Base-by-base conservation (phyloP, 192 early-diverging fungal species). In the Kickxella alabastrina region DNA sequence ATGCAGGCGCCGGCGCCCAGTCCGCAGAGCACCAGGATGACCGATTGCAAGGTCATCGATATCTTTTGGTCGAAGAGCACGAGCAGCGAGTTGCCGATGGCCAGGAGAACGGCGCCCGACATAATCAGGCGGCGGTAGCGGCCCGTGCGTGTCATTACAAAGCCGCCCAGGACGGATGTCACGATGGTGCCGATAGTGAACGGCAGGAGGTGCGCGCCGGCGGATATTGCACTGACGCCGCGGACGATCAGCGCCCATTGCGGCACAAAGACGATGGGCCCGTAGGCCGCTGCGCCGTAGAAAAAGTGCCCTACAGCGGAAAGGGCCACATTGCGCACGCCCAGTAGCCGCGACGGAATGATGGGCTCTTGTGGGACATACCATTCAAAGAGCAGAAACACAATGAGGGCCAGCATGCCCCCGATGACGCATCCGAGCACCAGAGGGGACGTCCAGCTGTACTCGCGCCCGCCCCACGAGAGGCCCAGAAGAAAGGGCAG, bases 161-260 rank as follows among this genome's bases (percentile, higher is more conserved):
- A 71, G 6, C 93, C 93, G 15, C 79, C 78, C 0, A 22, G 15
- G 43, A 95, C 83, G 26, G 82, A 83, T 12, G 85, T 55, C 10
- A 90, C 18, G 23, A 91, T 85, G n/a, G 85, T 75, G 18, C 87
- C 85, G 7, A 85, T 43, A 10, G 92, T 80, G 39, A 87, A 82
- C 0, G 91, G 88, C 42, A 95, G 62, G 38, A 83, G 60, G 35
- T 85, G 75, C 13, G 92, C 46, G 34, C 93, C 93, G 3, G 90
- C 83, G 6, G 75, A 60, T 1, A 87, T 92, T 0, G 93, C 86
- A 14, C 68, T 52, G 26, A 85, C 82, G 27, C 81, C 85, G 40
- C 83, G 75, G 17, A 92, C 87, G 38, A 95, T 77, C 62, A 92
- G 84, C 64, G 93, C 92, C 66, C 86, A 93, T 34, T 84, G 57